Percentiles rank a stretch among this genome's conserved stretches.
These are phyloP conservation scores for Ceratorhiza oryzae-sativae DNA, from an alignment of 1,284 basidiomycete species.

Conservation along the genomic window DNA sequence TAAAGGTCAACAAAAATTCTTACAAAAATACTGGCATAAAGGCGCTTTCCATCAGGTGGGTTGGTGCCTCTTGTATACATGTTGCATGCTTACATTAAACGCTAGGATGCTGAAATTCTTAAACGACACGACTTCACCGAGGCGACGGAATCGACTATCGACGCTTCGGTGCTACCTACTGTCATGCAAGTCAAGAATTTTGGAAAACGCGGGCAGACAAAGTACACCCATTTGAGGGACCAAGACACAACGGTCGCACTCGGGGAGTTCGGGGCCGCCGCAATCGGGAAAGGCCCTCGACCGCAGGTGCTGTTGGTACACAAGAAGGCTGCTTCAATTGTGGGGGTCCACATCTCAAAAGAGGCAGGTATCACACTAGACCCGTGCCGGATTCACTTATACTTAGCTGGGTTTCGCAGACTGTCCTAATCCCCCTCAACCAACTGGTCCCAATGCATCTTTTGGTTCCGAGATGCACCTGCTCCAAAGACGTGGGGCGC, in stretches of 20 bases:
- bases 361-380: slow-evolving; percentile 65
- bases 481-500: slow-evolving; percentile 32
- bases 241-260: slow-evolving; percentile 82
- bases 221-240: slow-evolving; percentile 94
- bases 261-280: slow-evolving; percentile 75
- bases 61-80: background rate
- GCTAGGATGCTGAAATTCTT: slow-evolving; percentile 87
- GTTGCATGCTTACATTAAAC: too few species aligned
- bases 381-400: too few species aligned
- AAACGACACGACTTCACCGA: slow-evolving; percentile 86
- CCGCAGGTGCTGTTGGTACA: slow-evolving; percentile 55
- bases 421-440: slow-evolving; percentile 65
- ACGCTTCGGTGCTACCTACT: slow-evolving; percentile 85
- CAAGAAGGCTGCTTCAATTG: slow-evolving; percentile 86
- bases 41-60: slow-evolving; percentile 95
- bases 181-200: slow-evolving; percentile 99
- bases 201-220: slow-evolving; percentile 89
- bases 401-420: slow-evolving; percentile 54
- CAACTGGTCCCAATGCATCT: slow-evolving; percentile 60
- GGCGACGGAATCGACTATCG: slow-evolving; percentile 84
- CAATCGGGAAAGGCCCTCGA: slow-evolving; percentile 59
- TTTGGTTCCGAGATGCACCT: slow-evolving; percentile 47
- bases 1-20: slow-evolving; percentile 87
- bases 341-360: slow-evolving; percentile 88
- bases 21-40: slow-evolving; percentile 99